Conservation (phyloP, 176 grass and related monocot genomes). For the Echinochloa phyllopogon region DNA sequence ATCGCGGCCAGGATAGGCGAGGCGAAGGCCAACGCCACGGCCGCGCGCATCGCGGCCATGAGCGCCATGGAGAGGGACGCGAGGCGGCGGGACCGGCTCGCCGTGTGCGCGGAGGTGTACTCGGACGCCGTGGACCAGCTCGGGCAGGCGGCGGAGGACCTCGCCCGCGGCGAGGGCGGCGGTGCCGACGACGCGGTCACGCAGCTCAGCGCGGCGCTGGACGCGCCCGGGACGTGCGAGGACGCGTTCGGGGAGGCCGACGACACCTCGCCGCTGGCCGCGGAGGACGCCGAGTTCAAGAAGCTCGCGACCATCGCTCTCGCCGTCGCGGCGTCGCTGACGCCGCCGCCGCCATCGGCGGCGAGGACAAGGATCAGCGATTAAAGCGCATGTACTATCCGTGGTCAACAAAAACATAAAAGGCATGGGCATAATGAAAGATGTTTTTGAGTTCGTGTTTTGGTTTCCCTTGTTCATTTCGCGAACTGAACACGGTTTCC, state of each 20-base stretch:
- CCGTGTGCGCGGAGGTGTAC: constrained; percentile 63
- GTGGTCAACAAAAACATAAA: background rate
- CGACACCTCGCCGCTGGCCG: constrained; percentile 52
- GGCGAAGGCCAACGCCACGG: constrained; percentile 49
- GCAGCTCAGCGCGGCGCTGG: constrained; percentile 58
- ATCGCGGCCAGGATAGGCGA: constrained; percentile 55
- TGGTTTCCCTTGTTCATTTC: background rate
- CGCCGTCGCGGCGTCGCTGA: constrained; percentile 46
- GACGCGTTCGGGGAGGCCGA: constrained; percentile 58
- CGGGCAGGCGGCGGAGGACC: constrained; percentile 39
- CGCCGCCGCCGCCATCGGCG: background rate
- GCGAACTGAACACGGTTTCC: background rate
- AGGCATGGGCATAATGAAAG: background rate
- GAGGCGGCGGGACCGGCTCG: constrained; percentile 31
- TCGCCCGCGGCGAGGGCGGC: constrained; percentile 3
- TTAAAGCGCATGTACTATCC: background rate
- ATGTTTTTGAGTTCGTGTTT: background rate
- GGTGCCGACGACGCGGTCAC: constrained; percentile 35
- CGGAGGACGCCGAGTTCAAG: constrained; percentile 58
- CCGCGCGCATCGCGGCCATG: constrained; percentile 45
- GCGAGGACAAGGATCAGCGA: background rate
- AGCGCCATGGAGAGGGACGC: constrained; percentile 47
- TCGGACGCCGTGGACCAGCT: constrained; percentile 62
- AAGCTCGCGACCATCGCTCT: constrained; percentile 63
- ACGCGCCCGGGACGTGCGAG: constrained; percentile 65